Base-by-base conservation (phyloP, 108 stramenopile species). In the Parietichytrium sp. region DNA sequence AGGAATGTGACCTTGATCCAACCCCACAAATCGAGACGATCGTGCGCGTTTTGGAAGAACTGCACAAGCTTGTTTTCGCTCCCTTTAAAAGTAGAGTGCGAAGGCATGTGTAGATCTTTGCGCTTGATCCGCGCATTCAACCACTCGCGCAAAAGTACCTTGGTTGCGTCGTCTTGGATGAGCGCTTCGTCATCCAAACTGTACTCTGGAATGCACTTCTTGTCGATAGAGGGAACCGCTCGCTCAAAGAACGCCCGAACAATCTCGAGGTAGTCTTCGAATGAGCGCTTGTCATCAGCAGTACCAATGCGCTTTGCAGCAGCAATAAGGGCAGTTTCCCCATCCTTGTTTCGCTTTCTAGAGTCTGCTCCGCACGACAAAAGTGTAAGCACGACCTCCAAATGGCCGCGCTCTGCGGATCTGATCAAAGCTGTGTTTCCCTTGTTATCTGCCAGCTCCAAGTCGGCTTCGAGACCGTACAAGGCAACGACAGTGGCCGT, bases 1-100 rank as follows among this genome's bases (percentile, higher is more conserved):
- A 72, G 42, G 13, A 72, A 15, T n/a, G 45, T 33, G 15, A 72
- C 61, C 61, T 72, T 72, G 61, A 36, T 45, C 61, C 61, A 72
- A 36, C 36, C 25, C 23, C 45, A 42, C 61, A 72, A 45, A n/a
- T 72, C 61, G 38, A 23, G 45, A 25, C 61, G 18, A 33, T 33
- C 61, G 20, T 72, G 61, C 20, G 13, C 12, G 33, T 33, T 72
- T 42, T 72, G 20, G 42, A 72, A 72, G 42, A 72, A 72, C 20
- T 72, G 38, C 23, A n/a, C 42, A 8, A 72, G 20, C 10, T 72
- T 45, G 42, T 42, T 45, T 42, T 72, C 6, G n/a, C n/a, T n/a
- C n/a, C n/a, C n/a, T 33, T 72, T 33, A 38, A 72, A 72, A 33
- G 36, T 42, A 42, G 38, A 45, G 1, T 72, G 42, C 33, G 61